Percentiles rank a stretch among this genome's conserved stretches.
These are phyloP conservation scores for Botrytis sinoallii DNA, from an alignment of 2,329 filamentous ascomycete species.

Conservation along the genomic window DNA sequence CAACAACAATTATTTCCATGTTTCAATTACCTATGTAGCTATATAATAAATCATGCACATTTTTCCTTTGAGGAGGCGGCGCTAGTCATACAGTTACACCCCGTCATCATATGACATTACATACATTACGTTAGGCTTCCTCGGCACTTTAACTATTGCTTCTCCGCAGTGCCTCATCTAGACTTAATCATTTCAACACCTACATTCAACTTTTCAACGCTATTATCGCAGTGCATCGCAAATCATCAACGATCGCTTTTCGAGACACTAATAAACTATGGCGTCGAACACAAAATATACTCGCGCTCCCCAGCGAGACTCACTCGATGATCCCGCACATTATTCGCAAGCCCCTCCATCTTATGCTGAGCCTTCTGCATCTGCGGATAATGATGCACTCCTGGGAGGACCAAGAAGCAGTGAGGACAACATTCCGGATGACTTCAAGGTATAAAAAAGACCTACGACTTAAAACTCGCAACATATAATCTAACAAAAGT, in stretches of 20 bases:
- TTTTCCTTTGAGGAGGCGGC: neutral
- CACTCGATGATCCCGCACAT: slow-evolving; percentile 62
- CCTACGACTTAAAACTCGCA: neutral
- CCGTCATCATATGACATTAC: slow-evolving; percentile 4
- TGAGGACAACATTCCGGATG: slow-evolving; percentile 89
- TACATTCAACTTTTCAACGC: neutral
- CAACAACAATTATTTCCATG: neutral
- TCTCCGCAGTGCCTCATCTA: neutral
- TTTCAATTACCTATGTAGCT: neutral
- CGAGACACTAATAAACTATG: slow-evolving; percentile 48
- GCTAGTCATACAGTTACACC: slow-evolving; percentile 2
- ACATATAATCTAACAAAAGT: slow-evolving; percentile 20
- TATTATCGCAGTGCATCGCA: slow-evolving; percentile 2
- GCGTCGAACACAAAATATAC: slow-evolving; percentile 77
- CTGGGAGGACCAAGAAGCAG: slow-evolving; percentile 69
- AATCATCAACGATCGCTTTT: neutral
- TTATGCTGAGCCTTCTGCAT: slow-evolving; percentile 62
- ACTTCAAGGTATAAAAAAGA: slow-evolving; percentile 72
- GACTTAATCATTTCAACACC: neutral
- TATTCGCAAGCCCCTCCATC: slow-evolving; percentile 80
- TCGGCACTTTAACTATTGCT: neutral
- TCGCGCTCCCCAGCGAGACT: slow-evolving; percentile 80
- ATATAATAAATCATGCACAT: neutral
- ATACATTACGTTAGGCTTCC: slow-evolving; percentile 3
- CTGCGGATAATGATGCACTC: slow-evolving; percentile 50